Evolutionary conservation across 2,329 filamentous ascomycete species (phyloP).

Genomic region (Aspergillus cejpii): DNA sequence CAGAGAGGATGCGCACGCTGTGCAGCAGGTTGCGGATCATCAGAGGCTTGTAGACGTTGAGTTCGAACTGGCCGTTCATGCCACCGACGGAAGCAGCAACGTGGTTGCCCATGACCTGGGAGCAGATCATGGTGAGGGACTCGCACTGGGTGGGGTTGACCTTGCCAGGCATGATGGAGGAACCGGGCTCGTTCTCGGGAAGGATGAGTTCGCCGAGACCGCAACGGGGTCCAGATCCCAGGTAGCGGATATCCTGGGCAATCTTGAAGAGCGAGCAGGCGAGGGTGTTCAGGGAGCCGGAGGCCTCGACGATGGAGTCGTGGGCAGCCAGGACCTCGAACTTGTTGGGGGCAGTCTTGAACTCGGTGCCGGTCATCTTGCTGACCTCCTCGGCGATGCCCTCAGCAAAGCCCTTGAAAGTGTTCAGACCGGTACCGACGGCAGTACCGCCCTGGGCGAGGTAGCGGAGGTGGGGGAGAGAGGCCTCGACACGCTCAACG

Average conservation of each 20-base stretch:
- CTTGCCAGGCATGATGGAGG: constrained; percentile 98
- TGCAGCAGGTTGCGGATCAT: constrained; percentile 93
- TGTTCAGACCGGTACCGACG: constrained; percentile 96
- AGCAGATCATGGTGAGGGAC: constrained; percentile 93
- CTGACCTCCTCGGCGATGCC: constrained; percentile 83
- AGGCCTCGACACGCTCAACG: constrained; percentile 75
- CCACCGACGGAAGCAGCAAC: constrained; percentile 87
- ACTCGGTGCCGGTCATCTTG: constrained; percentile 87
- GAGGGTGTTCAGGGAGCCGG: constrained; percentile 87
- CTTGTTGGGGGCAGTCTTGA: constrained; percentile 97
- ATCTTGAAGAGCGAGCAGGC: constrained; percentile 93
- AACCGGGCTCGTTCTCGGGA: constrained; percentile 96
- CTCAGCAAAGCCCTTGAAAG: constrained; percentile 91
- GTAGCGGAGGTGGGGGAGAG: constrained; percentile 74
- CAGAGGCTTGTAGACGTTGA: constrained; percentile 98
- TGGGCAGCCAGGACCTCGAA: constrained; percentile 95
- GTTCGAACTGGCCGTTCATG: constrained; percentile 96
- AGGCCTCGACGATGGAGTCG: constrained; percentile 91
- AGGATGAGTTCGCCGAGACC: constrained; percentile 88
- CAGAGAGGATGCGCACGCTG: constrained; percentile 77
- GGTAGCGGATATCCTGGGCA: constrained; percentile 94
- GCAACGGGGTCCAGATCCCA: constrained; percentile 90
- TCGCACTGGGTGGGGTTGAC: constrained; percentile 99
- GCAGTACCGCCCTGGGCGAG: constrained; percentile 94
- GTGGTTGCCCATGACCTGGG: constrained; percentile 97